Conservation (phyloP, 768 basidiomycete genomes). For the Candolleomyces efflorescens region DNA sequence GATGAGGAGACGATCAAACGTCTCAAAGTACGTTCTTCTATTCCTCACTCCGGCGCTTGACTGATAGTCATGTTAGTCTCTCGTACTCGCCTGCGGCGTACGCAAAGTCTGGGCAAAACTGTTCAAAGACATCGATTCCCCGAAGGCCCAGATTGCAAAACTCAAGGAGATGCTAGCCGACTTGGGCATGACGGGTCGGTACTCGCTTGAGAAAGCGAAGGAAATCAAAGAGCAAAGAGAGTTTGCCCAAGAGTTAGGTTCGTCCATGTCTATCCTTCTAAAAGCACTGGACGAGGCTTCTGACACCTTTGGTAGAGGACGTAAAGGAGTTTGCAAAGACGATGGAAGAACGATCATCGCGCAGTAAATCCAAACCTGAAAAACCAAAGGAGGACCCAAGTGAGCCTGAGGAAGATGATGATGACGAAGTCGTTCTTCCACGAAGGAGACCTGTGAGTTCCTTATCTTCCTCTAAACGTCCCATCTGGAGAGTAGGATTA, state of each 20-base stretch:
- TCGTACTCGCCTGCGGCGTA: conserved; percentile 72
- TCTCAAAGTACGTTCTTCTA: conserved; percentile 52
- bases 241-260: conserved; percentile 74
- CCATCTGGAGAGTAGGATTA: neutral
- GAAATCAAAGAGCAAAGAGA: conserved; percentile 70
- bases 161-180: conserved; percentile 62
- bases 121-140: conserved; percentile 53
- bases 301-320: conserved; percentile 48
- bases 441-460: conserved; percentile 1
- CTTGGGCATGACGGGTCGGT: conserved; percentile 76
- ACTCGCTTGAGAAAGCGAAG: conserved; percentile 79
- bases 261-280: conserved; percentile 21
- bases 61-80: conserved; percentile 36
- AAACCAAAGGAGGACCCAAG: conserved; percentile 18
- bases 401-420: conserved; percentile 18
- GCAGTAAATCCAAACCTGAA: conserved; percentile 15
- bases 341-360: conserved; percentile 29
- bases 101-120: conserved; percentile 76
- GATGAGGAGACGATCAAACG: conserved; percentile 74
- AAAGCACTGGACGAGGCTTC: too few species aligned
- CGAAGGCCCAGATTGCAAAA: conserved; percentile 60
- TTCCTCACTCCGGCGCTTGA: neutral
- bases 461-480: neutral
- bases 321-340: conserved; percentile 66
- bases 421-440: conserved; percentile 15